Evolutionary conservation across 352 stramenopile genomes (phyloP), one percentile per base, ranked within the genome.

Genomic region (Blastocystis sp.): DNA sequence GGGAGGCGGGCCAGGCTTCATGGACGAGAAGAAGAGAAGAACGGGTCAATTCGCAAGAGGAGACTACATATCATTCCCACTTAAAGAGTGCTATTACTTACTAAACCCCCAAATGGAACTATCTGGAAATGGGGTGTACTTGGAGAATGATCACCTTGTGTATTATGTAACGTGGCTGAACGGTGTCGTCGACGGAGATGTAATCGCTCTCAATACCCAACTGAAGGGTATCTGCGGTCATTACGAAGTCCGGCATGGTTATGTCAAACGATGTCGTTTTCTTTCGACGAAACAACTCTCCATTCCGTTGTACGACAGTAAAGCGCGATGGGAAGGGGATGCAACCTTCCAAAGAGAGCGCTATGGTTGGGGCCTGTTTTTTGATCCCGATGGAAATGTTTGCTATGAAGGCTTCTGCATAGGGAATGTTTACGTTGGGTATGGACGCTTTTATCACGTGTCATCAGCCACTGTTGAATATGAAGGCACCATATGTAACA

Each of bases 321-420:
- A 56, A 17, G 14, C 14, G 5, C 48, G 48, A 17, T 56, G 74
- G 19, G 65, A 59, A 59, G 74, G 66, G 17, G 56, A 53, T 34
- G 23, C 3, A 9, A 45, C 48, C 17, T 52, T 14, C 3, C 19
- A 52, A 48, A 23, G 14, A 14, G 38, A 53, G 23, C 52, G 52
- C 14, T 84, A 59, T 52, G 74, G 74, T 69, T 84, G 74, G 74
- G 74, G 74, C 23, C 40, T 28, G 34, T 64, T 67, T 45, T 84
- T 41, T 28, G 56, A 84, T 17, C 34, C 45, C 40, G n/a, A 84
- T 10, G 48, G 48, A 2, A 28, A 67, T 9, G 17, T 84, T n/a
- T 21, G 45, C 4, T 84, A 67, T 56, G 56, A 62, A 34, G 74
- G 74, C 3, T 84, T 84, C 48, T 56, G 48, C 14, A 56, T 56